Evolutionary conservation across 345 rosid species (phyloP).

Genomic region (Triadica sebifera): DNA sequence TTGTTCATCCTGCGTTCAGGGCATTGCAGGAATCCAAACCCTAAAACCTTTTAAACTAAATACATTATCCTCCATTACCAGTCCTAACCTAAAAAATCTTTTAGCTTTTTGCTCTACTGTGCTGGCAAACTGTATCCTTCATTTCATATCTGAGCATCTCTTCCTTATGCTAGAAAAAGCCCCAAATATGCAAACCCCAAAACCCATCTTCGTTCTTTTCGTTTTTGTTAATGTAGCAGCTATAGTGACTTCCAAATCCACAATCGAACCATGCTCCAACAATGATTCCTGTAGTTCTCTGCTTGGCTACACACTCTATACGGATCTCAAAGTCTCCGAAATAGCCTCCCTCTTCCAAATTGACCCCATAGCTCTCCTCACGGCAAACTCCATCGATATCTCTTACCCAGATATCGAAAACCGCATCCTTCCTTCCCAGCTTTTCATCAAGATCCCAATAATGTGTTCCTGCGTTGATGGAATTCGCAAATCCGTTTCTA

Average conservation of each 20-base stretch:
- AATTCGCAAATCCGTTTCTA: slow-evolving; percentile 72
- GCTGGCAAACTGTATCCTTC: background rate
- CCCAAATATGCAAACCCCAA: slow-evolving; percentile 38
- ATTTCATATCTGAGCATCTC: background rate
- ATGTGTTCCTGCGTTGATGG: slow-evolving; percentile 88
- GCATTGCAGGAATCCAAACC: slow-evolving; percentile 7
- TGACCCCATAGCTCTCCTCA: slow-evolving; percentile 74
- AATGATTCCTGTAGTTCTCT: slow-evolving; percentile 72
- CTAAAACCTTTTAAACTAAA: background rate
- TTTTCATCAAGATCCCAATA: slow-evolving; percentile 79
- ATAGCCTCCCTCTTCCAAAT: slow-evolving; percentile 89
- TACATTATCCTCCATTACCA: background rate
- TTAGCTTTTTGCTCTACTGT: too few relatives aligned
- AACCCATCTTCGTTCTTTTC: slow-evolving; percentile 23
- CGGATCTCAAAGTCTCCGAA: slow-evolving; percentile 86
- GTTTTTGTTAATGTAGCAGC: slow-evolving; percentile 39
- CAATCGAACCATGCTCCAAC: slow-evolving; percentile 91
- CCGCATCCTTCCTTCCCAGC: slow-evolving; percentile 79
- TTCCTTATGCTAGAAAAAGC: background rate
- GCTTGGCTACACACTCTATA: slow-evolving; percentile 88
- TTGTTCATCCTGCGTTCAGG: background rate
- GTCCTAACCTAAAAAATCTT: background rate
- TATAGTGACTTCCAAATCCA: slow-evolving; percentile 58
- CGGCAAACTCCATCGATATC: slow-evolving; percentile 80
- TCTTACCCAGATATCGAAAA: slow-evolving; percentile 93